phyloP scores from a whole-genome alignment of 2,329 filamentous ascomycete species.

The Colletotrichum abscissum region DNA sequence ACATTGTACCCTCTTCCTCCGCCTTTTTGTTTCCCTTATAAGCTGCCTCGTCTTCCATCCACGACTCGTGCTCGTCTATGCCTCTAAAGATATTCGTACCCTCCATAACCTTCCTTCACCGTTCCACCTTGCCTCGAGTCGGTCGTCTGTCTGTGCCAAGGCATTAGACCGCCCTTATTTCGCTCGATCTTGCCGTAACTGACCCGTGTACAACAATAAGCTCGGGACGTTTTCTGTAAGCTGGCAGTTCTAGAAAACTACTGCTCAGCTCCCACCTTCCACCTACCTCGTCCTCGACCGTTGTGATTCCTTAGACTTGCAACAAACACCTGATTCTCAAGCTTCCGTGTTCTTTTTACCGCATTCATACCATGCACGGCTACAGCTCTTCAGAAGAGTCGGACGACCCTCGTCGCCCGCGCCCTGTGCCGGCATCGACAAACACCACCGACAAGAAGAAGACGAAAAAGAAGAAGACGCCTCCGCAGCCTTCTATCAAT shows the following conservation, averaged over 20 bases:
- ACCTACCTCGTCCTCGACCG: not conserved
- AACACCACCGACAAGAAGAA: conserved; percentile 59
- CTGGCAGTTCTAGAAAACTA: conserved; percentile 6
- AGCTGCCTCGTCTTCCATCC: not conserved
- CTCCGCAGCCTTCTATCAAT: conserved; percentile 75
- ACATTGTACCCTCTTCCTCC: not conserved
- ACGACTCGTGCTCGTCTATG: conserved; percentile 16
- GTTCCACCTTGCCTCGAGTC: conserved; percentile 17
- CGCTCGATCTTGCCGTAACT: conserved; percentile 6
- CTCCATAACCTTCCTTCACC: conserved; percentile 4
- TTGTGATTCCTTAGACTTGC: conserved; percentile 1
- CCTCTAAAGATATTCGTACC: not conserved
- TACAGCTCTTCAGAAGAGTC: conserved; percentile 64
- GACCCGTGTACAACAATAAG: conserved; percentile 2
- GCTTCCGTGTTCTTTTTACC: not conserved
- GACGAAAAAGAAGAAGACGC: conserved; percentile 68
- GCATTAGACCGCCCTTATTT: not conserved
- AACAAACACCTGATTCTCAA: not conserved
- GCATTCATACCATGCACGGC: conserved; percentile 50
- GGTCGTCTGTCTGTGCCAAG: conserved; percentile 10
- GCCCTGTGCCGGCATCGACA: conserved; percentile 46
- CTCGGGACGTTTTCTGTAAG: not conserved
- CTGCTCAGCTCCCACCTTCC: not conserved
- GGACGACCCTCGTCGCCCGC: conserved; percentile 56
- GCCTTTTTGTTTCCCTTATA: conserved; percentile 13